Conservation (phyloP, 208 protist genomes). For the Tetramitus jugosus region DNA sequence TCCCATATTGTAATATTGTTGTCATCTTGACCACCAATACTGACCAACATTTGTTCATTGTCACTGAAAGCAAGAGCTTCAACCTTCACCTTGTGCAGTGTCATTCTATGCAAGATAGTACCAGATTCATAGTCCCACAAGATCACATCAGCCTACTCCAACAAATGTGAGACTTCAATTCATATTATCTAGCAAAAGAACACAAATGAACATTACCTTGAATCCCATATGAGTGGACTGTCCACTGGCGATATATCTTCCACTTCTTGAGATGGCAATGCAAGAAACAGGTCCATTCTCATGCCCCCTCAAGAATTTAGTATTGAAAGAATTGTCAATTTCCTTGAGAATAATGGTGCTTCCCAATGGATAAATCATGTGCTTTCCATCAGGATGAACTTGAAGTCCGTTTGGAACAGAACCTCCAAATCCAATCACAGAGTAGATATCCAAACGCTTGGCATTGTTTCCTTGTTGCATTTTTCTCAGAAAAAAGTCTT, state of each 20-base stretch:
- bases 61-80: constrained; percentile 82
- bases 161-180: not conserved
- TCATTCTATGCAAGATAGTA: constrained; percentile 71
- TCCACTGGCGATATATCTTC: constrained; percentile 81
- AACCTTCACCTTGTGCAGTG: constrained; percentile 86
- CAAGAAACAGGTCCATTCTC: constrained; percentile 84
- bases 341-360: constrained; percentile 80
- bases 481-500: too few species aligned
- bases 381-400: constrained; percentile 69
- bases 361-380: constrained; percentile 80
- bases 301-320: constrained; percentile 83
- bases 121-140: constrained; percentile 76
- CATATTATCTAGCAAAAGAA: not conserved
- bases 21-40: constrained; percentile 84
- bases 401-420: constrained; percentile 64
- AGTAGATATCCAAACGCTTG: too few species aligned
- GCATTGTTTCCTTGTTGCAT: too few species aligned
- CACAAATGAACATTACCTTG: too few species aligned
- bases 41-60: constrained; percentile 76
- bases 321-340: constrained; percentile 52
- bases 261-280: constrained; percentile 69
- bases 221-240: constrained; percentile 86
- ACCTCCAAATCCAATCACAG: too few species aligned
- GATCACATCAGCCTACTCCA: constrained; percentile 62
- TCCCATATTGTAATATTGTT: constrained; percentile 88